Evolutionary conservation across 768 basidiomycete species (phyloP), one percentile per base, ranked within the genome.

Genomic region (Obba rivulosa): DNA sequence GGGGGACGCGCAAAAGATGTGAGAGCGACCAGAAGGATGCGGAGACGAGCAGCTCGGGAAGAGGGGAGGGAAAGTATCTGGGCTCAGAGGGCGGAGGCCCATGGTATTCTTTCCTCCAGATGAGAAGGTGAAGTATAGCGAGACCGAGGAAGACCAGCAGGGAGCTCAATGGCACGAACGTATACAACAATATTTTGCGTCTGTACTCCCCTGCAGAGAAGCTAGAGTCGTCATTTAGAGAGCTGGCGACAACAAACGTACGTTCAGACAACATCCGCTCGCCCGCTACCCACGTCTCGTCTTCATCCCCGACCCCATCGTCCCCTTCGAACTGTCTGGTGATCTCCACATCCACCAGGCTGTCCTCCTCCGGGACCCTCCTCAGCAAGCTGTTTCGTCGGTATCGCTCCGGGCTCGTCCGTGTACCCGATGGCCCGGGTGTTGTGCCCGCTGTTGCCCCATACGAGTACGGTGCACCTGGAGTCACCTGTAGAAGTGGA

Each of bases 31-130:
- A 91, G 40, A 89, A 69, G 3, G 80, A 74, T 16, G 73, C 71
- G 0, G 85, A 77, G 38, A 79, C 66, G 46, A 86, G 57, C 16
- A 87, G 56, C 63, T 89, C 85, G 10, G 83, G 80, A 16, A 87
- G 55, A 1, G 87, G 85, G 23, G 74, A 78, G 2, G 79, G 80
- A 57, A 85, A 75, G 61, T 71, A 69, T 1, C 70, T 67, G 1
- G 70, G 62, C 38, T 79, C 78, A 38, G 70, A 73, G 2, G 58
- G 50, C 31, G 60, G 55, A 3, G 55, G 45, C 9, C 61, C 60
- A 11, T 58, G 50, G 35, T 55, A 54, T 22, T 66, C 54, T 17
- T 61, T 57, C 13, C 71, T 74, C 67, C 81, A 85, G 20, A 74
- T 65, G 34, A 79, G 48, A 22, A 55, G 46, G 0, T 83, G 84